These are phyloP conservation scores for Biscogniauxia marginata DNA, from an alignment of 2,329 filamentous ascomycete species.

Conservation along the genomic window DNA sequence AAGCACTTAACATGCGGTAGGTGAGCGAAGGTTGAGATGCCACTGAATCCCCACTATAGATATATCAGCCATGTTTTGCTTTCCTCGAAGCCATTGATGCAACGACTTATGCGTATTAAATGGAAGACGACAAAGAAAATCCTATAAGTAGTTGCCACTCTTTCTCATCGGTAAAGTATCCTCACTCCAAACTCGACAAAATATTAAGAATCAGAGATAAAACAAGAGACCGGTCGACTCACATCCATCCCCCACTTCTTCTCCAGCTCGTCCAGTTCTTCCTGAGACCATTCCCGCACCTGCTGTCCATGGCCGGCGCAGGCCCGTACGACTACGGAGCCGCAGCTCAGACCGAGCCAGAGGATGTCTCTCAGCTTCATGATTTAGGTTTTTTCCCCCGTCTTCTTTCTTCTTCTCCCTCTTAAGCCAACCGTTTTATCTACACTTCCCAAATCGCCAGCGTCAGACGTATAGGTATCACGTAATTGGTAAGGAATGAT, in stretches of 20 bases:
- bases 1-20: slow-evolving; percentile 68
- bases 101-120: not conserved
- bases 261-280: slow-evolving; percentile 52
- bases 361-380: slow-evolving; percentile 28
- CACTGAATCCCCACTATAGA: slow-evolving; percentile 61
- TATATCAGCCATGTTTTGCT: slow-evolving; percentile 3
- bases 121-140: not conserved
- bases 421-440: not conserved
- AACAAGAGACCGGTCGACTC: slow-evolving; percentile 25
- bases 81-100: not conserved
- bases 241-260: slow-evolving; percentile 59
- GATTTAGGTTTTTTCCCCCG: not conserved
- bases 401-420: not conserved
- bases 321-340: slow-evolving; percentile 27
- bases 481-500: not conserved
- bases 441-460: not conserved
- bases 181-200: too few relatives aligned
- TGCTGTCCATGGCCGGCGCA: slow-evolving; percentile 35
- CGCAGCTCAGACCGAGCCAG: slow-evolving; percentile 26
- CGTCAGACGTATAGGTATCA: not conserved
- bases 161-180: too few relatives aligned
- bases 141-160: too few relatives aligned
- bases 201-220: too few relatives aligned
- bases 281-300: slow-evolving; percentile 46
- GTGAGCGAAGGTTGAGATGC: slow-evolving; percentile 74